Evolutionary conservation across 768 basidiomycete genomes (phyloP), one percentile per base, ranked within the genome.

Genomic region (Cystobasidium tubakii): DNA sequence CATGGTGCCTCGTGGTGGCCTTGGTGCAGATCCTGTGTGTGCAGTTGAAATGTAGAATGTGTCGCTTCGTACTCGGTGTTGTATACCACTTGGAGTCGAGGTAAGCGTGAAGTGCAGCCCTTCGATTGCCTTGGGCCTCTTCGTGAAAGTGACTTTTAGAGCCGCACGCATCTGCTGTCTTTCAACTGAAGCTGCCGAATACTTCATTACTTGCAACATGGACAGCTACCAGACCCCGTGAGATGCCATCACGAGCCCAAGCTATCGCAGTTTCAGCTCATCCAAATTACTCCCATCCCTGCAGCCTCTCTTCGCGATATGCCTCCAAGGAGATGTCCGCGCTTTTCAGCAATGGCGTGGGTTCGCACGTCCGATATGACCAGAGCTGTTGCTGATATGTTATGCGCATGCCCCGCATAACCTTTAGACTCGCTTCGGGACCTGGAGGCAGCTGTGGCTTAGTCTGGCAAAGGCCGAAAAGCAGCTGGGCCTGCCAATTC

Each of bases 311-410:
- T 23, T 97, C 94, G 80, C 94, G 95, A 63, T 99, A 98, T 90
- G 96, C 96, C 23, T 95, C 91, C 85, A 94, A 93, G 82, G 94
- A 98, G 83, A 98, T 98, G 95, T 88, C 92, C 12, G 85, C 92
- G 81, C 85, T 99, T 55, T 99, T 98, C 84, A 98, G 95, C n/a
- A 86, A 90, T 43, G 88, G 88, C 64, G 95, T 93, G 79, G 74
- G 88, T 84, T 33, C 10, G n/a, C 25, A 31, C 43, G 31, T 0
- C 27, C 7, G 4, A 74, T 29, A 12, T 15, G 27, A 34, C 63
- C 42, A 33, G 1, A 6, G 19, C 29, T 46, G 6, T 6, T n/a
- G 27, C 12, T 25, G 6, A 54, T 12, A 17, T 15, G 31, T 0
- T 3, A 12, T 25, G 6, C 33, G 0, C 46, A 12, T 13, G 39